Conservation (phyloP, 495 filamentous ascomycete species). For the Penicillium coprophilum region DNA sequence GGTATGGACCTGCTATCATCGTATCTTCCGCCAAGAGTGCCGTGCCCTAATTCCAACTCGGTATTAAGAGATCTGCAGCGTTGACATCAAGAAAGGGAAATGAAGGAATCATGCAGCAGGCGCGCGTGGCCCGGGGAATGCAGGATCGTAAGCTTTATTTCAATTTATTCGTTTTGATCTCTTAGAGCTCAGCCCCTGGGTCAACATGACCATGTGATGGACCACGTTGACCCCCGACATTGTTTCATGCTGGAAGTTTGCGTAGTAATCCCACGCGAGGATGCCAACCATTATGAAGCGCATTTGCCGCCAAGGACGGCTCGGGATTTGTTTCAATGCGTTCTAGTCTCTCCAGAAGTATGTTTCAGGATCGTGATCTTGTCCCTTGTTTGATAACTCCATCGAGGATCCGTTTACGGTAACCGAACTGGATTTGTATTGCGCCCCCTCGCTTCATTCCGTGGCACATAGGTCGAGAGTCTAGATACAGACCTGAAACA, state of each 20-base stretch:
- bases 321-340: not conserved
- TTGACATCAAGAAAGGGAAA: slow-evolving; percentile 8
- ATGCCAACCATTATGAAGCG: slow-evolving; percentile 19
- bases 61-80: slow-evolving; percentile 9
- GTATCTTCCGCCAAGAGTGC: not conserved
- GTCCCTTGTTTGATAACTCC: slow-evolving; percentile 27
- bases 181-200: slow-evolving; percentile 15
- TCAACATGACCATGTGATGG: slow-evolving; percentile 35
- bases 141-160: slow-evolving; percentile 5
- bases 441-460: slow-evolving; percentile 28
- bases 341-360: slow-evolving; percentile 22
- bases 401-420: slow-evolving; percentile 18
- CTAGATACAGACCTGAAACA: slow-evolving; percentile 23
- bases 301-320: slow-evolving; percentile 19
- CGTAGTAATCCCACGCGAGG: slow-evolving; percentile 24
- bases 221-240: slow-evolving; percentile 40
- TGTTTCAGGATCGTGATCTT: slow-evolving; percentile 8
- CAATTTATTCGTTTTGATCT: not conserved
- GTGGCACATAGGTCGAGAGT: slow-evolving; percentile 19
- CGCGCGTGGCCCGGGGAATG: slow-evolving; percentile 23
- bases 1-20: slow-evolving; percentile 20
- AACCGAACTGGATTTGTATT: slow-evolving; percentile 8
- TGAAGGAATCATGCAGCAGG: slow-evolving; percentile 16
- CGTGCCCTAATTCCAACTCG: not conserved
- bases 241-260: slow-evolving; percentile 27